These are phyloP conservation scores for Colletotrichum lini DNA, from an alignment of 2,329 filamentous ascomycete genomes.

Conservation along the genomic window DNA sequence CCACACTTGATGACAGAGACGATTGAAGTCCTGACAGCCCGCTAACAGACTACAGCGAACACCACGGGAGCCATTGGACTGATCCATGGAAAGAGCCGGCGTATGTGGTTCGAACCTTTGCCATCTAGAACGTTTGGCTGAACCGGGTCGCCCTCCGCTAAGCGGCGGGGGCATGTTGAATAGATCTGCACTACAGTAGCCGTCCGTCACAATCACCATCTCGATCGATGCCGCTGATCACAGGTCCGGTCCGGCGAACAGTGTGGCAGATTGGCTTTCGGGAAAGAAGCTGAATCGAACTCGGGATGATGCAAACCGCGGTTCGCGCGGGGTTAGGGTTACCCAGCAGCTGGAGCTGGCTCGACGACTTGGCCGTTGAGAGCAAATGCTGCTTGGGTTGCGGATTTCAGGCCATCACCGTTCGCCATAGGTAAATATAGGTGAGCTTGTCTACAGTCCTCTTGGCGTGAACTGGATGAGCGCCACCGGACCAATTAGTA, in stretches of 20 bases:
- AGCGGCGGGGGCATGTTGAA: constrained; percentile 4
- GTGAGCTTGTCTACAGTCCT: neutral
- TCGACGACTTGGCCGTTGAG: neutral
- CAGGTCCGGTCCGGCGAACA: neutral
- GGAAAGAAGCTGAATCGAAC: neutral
- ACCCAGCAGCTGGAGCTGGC: neutral
- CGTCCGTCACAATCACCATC: constrained; percentile 21
- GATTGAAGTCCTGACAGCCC: constrained; percentile 1
- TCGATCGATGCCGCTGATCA: constrained; percentile 12
- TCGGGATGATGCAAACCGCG: constrained; percentile 21
- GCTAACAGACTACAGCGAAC: constrained; percentile 16
- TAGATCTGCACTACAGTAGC: neutral
- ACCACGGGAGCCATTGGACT: neutral
- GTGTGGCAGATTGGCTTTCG: constrained; percentile 17
- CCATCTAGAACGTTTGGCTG: neutral
- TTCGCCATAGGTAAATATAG: neutral
- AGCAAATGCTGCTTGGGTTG: constrained; percentile 2
- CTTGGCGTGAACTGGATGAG: neutral
- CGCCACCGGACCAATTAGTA: neutral
- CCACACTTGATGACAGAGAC: neutral
- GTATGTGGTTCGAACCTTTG: neutral
- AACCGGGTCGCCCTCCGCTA: neutral
- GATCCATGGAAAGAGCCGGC: neutral
- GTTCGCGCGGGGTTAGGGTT: neutral
- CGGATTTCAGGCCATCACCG: neutral